phyloP scores from a whole-genome alignment of 495 filamentous ascomycete genomes.

The Podospora didyma region DNA sequence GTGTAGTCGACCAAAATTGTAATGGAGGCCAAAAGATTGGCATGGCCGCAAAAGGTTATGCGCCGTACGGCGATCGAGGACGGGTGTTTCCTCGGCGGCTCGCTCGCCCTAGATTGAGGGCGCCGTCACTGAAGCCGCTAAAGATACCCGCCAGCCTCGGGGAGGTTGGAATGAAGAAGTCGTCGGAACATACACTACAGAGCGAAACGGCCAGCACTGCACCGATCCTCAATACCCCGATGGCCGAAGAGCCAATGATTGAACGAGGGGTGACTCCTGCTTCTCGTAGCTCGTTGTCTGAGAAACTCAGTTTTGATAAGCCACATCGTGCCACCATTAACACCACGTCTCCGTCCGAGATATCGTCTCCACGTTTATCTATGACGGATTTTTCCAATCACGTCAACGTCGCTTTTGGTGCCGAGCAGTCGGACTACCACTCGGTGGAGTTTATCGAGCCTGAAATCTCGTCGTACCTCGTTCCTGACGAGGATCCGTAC shows the following conservation, averaged over 20 bases:
- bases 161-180: slow-evolving; percentile 16
- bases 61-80: slow-evolving; percentile 17
- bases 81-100: slow-evolving; percentile 23
- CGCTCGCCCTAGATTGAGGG: slow-evolving; percentile 24
- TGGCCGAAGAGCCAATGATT: slow-evolving; percentile 12
- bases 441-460: background rate
- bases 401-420: slow-evolving; percentile 20
- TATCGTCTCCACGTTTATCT: slow-evolving; percentile 8
- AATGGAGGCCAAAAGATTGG: slow-evolving; percentile 39
- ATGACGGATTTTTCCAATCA: slow-evolving; percentile 34
- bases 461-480: background rate
- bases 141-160: slow-evolving; percentile 36
- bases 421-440: slow-evolving; percentile 11
- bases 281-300: slow-evolving; percentile 33
- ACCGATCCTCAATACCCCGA: slow-evolving; percentile 17
- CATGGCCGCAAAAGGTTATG: slow-evolving; percentile 52
- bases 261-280: slow-evolving; percentile 17
- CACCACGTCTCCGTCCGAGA: slow-evolving; percentile 6
- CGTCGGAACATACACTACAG: slow-evolving; percentile 15
- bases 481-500: slow-evolving; percentile 34
- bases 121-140: slow-evolving; percentile 25
- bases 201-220: slow-evolving; percentile 10
- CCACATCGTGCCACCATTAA: slow-evolving; percentile 13
- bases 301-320: slow-evolving; percentile 23
- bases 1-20: slow-evolving; percentile 21